phyloP scores from a whole-genome alignment of 1,284 basidiomycete genomes.

The Sparassis latifolia region DNA sequence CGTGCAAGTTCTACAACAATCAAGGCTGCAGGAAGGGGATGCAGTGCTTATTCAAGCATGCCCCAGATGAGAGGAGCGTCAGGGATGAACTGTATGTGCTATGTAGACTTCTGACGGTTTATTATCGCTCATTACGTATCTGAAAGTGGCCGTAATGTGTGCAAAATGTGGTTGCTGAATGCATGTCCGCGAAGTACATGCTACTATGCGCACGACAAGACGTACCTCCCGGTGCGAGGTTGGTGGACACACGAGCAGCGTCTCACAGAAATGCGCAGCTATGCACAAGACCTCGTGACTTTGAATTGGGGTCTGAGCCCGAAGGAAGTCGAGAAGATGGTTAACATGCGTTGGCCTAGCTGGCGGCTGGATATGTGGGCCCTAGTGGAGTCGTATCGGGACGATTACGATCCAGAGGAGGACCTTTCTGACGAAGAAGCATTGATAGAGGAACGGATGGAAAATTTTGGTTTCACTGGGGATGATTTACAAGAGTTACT shows the following conservation, averaged over 20 bases:
- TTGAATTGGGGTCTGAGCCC: too few relatives aligned
- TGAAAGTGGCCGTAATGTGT: constrained; percentile 33
- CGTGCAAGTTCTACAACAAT: constrained; percentile 49
- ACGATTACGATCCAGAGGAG: neutral
- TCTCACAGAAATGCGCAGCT: neutral
- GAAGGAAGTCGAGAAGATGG: neutral
- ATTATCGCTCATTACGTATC: neutral
- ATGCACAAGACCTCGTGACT: neutral
- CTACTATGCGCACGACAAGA: constrained; percentile 28
- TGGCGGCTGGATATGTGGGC: neutral
- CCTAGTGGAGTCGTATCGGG: neutral
- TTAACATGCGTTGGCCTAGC: neutral
- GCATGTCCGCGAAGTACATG: constrained; percentile 27
- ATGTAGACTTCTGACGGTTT: neutral
- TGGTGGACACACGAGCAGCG: constrained; percentile 21
- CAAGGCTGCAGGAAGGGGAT: constrained; percentile 34
- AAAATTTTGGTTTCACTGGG: constrained; percentile 28
- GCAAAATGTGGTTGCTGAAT: constrained; percentile 28
- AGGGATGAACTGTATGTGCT: constrained; percentile 40
- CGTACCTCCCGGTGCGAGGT: constrained; percentile 19
- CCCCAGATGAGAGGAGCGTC: constrained; percentile 44
- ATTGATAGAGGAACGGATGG: constrained; percentile 11
- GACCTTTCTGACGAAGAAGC: neutral
- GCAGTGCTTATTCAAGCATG: constrained; percentile 40
- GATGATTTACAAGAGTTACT: constrained; percentile 30